phyloP scores from a whole-genome alignment of 2,329 filamentous ascomycete species.

The Talaromyces piceae region DNA sequence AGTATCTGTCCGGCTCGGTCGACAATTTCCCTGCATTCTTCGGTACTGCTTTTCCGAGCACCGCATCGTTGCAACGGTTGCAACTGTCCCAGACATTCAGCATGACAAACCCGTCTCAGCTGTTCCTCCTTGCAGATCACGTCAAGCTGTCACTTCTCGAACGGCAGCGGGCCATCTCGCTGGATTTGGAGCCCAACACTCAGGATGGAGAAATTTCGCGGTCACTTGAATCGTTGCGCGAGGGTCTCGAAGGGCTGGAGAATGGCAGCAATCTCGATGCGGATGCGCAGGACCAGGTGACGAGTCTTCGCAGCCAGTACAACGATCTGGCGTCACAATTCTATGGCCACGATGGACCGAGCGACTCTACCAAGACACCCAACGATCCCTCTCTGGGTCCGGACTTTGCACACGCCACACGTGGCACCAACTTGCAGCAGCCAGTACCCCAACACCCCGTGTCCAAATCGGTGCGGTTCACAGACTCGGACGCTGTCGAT shows the following conservation, averaged over 20 bases:
- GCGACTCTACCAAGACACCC: slow-evolving; percentile 49
- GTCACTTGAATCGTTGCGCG: slow-evolving; percentile 77
- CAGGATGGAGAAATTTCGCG: slow-evolving; percentile 85
- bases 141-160: slow-evolving; percentile 94
- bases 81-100: neutral
- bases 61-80: neutral
- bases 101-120: slow-evolving; percentile 58
- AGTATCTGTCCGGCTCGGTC: neutral
- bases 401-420: slow-evolving; percentile 58
- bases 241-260: slow-evolving; percentile 65
- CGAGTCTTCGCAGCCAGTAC: slow-evolving; percentile 64
- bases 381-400: slow-evolving; percentile 56
- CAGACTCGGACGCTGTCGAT: slow-evolving; percentile 48
- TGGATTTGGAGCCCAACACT: slow-evolving; percentile 68
- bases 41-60: neutral
- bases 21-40: neutral
- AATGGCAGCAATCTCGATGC: slow-evolving; percentile 44
- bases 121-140: slow-evolving; percentile 90
- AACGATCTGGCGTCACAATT: slow-evolving; percentile 74
- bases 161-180: slow-evolving; percentile 73
- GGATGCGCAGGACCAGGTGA: slow-evolving; percentile 59
- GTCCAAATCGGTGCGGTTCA: slow-evolving; percentile 79
- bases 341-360: slow-evolving; percentile 53
- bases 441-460: slow-evolving; percentile 37
- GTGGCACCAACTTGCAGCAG: slow-evolving; percentile 30